A percentile compares a stretch with the other conserved stretches of the same genome.
These are phyloP conservation scores for Draba incana DNA, from an alignment of 345 rosid species.

Conservation along the genomic window DNA sequence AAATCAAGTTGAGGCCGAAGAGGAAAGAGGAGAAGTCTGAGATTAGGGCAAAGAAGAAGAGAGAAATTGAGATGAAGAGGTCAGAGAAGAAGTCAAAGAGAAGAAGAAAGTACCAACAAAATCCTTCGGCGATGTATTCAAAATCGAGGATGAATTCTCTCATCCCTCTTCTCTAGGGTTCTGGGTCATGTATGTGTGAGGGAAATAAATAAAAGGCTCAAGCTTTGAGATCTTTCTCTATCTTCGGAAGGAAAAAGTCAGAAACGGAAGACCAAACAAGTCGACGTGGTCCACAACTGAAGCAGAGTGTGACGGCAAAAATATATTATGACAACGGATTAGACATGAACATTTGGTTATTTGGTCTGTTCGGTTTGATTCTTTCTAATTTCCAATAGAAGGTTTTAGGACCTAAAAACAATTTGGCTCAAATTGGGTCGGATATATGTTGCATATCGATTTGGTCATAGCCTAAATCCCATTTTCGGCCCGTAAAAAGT, in stretches of 20 bases:
- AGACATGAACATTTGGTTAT: too few relatives aligned
- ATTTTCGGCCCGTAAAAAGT: too few relatives aligned
- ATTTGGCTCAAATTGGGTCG: too few relatives aligned
- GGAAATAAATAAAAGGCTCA: neutral
- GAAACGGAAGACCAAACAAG: conserved; percentile 26
- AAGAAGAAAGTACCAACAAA: conserved; percentile 42
- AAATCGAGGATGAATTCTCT: conserved; percentile 43
- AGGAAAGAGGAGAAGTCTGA: conserved; percentile 37
- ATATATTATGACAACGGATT: too few relatives aligned
- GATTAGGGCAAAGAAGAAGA: conserved; percentile 38
- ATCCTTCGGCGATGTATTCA: conserved; percentile 45
- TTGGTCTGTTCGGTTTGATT: too few relatives aligned
- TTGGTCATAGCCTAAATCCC: too few relatives aligned
- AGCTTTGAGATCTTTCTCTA: conserved; percentile 10
- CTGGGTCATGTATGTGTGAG: conserved; percentile 3
- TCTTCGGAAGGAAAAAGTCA: conserved; percentile 27
- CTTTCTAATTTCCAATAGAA: too few relatives aligned
- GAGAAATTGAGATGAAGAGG: conserved; percentile 34
- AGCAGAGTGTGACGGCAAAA: neutral
- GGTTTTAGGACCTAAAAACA: too few relatives aligned
- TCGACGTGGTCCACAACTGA: conserved; percentile 29
- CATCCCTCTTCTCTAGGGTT: conserved; percentile 41
- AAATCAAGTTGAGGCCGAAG: conserved; percentile 39
- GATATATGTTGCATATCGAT: too few relatives aligned
- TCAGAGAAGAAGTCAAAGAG: conserved; percentile 42